Percentiles rank a stretch among this genome's conserved stretches.
These are phyloP conservation scores for Pulveroboletus sp. DNA, from an alignment of 768 basidiomycete genomes.

Conservation along the genomic window DNA sequence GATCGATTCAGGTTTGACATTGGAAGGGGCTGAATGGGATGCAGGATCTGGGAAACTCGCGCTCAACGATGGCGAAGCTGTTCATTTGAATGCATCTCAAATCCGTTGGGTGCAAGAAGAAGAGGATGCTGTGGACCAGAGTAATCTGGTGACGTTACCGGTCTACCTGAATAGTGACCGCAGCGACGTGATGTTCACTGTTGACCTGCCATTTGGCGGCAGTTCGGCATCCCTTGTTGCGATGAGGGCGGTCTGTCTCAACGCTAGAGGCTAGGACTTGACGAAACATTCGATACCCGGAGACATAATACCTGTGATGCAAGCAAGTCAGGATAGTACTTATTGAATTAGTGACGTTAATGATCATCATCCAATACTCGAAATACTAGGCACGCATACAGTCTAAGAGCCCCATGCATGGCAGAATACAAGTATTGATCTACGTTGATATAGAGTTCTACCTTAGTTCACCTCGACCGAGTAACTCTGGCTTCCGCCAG, in stretches of 20 bases:
- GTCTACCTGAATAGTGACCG: constrained; percentile 92
- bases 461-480: constrained; percentile 12
- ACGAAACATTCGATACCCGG: constrained; percentile 19
- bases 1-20: constrained; percentile 61
- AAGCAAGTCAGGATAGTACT: not conserved
- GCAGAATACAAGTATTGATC: not conserved
- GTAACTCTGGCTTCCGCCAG: constrained; percentile 38
- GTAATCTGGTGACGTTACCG: constrained; percentile 70
- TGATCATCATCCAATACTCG: too few species aligned
- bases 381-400: too few species aligned
- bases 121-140: constrained; percentile 29
- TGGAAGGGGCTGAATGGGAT: constrained; percentile 85
- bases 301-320: constrained; percentile 25
- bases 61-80: constrained; percentile 85
- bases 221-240: constrained; percentile 69
- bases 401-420: too few species aligned
- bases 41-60: constrained; percentile 53
- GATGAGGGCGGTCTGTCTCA: constrained; percentile 88
- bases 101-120: constrained; percentile 80
- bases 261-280: constrained; percentile 59
- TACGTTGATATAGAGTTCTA: not conserved
- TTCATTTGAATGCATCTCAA: constrained; percentile 77
- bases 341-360: too few species aligned
- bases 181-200: constrained; percentile 87
- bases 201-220: constrained; percentile 76